Evolutionary conservation across 2,329 filamentous ascomycete genomes (phyloP).

Genomic region (Epichloe scottii): DNA sequence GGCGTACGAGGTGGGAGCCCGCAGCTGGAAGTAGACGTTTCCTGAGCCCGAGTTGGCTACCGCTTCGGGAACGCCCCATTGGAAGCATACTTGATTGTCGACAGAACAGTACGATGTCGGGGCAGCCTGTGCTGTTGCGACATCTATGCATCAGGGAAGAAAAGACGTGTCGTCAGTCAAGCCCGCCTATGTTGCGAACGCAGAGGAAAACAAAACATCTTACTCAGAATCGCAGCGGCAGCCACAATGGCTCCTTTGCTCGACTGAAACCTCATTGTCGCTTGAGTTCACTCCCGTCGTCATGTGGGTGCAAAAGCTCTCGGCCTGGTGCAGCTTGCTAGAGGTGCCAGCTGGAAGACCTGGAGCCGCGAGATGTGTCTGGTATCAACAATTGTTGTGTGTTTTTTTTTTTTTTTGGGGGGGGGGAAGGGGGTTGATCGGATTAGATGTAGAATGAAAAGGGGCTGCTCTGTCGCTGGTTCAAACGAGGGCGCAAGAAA

Average conservation of each 20-base stretch:
- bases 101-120: conserved; percentile 28
- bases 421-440: too few species aligned
- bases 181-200: neutral
- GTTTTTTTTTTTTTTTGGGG: too few species aligned
- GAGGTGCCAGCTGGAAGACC: too few species aligned
- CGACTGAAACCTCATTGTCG: neutral
- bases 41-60: conserved; percentile 36
- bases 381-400: too few species aligned
- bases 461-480: too few species aligned
- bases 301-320: too few species aligned
- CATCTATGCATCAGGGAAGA: conserved; percentile 9
- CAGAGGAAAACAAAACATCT: neutral
- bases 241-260: neutral
- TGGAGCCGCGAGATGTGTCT: too few species aligned
- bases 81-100: conserved; percentile 35
- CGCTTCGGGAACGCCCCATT: conserved; percentile 39
- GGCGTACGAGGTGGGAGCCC: conserved; percentile 36
- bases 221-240: neutral
- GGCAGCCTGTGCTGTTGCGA: conserved; percentile 11
- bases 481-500: too few species aligned
- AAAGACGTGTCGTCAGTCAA: neutral
- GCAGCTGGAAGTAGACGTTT: conserved; percentile 49
- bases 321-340: too few species aligned
- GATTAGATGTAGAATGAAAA: too few species aligned
- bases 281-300: neutral